Evolutionary conservation across 164 flowering plant genomes (phyloP), one percentile per base, ranked within the genome.

Genomic region (Tinospora cordifolia): DNA sequence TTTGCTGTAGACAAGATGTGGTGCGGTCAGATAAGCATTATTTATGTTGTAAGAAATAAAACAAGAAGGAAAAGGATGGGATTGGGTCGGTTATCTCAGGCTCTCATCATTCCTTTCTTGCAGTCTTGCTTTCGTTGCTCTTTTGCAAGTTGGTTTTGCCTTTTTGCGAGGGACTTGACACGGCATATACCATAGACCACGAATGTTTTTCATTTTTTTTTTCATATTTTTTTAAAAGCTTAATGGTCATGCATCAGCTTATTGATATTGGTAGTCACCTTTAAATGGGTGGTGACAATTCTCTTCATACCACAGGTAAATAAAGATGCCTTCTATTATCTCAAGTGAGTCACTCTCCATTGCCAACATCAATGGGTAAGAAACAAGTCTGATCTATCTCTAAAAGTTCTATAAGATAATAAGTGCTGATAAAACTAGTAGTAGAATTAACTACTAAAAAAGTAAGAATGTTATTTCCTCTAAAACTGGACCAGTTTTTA

Each of bases 111-210:
- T 25, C 21, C n/a, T 54, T 54, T 54, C 60, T 6, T 54, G 60
- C 60, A 54, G 60, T 54, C 60, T 54, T 54, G 60, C 0, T 54
- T 54, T 54, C n/a, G 60, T 54, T 54, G 60, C 21, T 54, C n/a
- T 54, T 8, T 19, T n/a, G 60, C 60, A 54, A 54, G 60, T 54
- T 54, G 60, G 60, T 21, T 15, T 21, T 54, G 22, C 10, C 1
- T 54, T 54, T 54, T 54, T 21, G 22, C 24, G 6, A n/a, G 19
- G 60, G 60, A 15, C n/a, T n/a, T 21, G 24, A 54, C 24, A 54
- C n/a, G 22, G 60, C 60, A 54, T 17, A 54, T 54, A 22, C 60
- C 60, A n/a, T 54, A 54, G n/a, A 22, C 60, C 60, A n/a, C 21
- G 19, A n/a, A n/a, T 54, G 60, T 6, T 54, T 54, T 22, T 17